Conservation (phyloP, 2,329 filamentous ascomycete genomes). For the Fusarium secorum region DNA sequence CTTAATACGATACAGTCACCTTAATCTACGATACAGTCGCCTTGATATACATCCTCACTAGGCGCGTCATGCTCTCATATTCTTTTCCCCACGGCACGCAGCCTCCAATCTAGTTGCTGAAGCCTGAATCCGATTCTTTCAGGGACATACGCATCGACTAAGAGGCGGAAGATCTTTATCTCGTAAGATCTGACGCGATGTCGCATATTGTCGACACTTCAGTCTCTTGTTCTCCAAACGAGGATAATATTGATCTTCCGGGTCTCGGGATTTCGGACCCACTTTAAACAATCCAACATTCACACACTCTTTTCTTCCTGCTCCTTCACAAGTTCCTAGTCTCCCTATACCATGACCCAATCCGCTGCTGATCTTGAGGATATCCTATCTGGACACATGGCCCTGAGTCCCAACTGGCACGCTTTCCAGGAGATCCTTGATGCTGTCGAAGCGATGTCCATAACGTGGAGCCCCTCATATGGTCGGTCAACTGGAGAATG, state of each 20-base stretch:
- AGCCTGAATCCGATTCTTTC: background rate
- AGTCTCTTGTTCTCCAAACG: no score
- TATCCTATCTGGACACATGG: background rate
- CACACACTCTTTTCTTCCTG: background rate
- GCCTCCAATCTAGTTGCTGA: background rate
- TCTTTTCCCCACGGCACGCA: rapidly evolving
- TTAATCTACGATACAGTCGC: no score
- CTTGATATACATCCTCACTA: no score
- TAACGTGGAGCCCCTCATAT: no score
- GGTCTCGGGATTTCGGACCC: no score
- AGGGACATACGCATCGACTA: rapidly evolving
- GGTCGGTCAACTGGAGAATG: no score
- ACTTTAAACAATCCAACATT: background rate
- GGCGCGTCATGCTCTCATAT: background rate
- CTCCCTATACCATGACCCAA: no score
- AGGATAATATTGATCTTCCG: no score
- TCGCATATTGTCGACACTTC: rapidly evolving
- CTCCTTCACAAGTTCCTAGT: background rate
- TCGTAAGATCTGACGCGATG: rapidly evolving
- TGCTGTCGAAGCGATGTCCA: background rate
- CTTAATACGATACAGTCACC: no score
- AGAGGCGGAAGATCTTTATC: rapidly evolving
- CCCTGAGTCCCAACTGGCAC: rapidly evolving
- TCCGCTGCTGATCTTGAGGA: background rate
- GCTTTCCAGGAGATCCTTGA: background rate